These are phyloP conservation scores for Claviceps maximensis DNA, from an alignment of 2,329 filamentous ascomycete species.

Conservation along the genomic window DNA sequence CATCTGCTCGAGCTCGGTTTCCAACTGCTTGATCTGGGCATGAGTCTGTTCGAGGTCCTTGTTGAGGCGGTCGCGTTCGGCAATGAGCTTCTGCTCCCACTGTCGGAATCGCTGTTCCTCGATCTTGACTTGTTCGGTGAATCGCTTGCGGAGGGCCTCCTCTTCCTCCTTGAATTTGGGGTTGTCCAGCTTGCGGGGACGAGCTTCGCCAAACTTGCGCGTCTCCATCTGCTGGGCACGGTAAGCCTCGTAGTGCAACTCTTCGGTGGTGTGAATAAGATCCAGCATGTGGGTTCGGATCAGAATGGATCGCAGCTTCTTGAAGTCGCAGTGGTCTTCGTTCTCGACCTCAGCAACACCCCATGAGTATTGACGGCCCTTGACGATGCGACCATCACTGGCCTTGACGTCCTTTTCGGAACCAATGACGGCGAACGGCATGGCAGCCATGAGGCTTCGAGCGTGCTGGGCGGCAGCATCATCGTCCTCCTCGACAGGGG, in stretches of 20 bases:
- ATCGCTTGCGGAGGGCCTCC: conserved; percentile 93
- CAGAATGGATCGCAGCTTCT: conserved; percentile 97
- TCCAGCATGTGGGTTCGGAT: conserved; percentile 99
- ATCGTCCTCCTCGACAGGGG: conserved; percentile 94
- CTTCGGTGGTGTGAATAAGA: conserved; percentile 98
- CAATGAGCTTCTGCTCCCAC: conserved; percentile 99
- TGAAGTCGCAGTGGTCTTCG: conserved; percentile 99
- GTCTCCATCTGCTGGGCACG: conserved; percentile 99
- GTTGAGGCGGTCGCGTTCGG: conserved; percentile 96
- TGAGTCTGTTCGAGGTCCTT: conserved; percentile 98
- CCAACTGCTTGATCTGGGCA: conserved; percentile 81
- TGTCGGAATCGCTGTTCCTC: conserved; percentile 98
- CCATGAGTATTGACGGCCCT: conserved; percentile 98
- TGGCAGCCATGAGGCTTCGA: conserved; percentile 84
- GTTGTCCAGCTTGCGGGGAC: conserved; percentile 96
- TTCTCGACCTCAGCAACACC: conserved; percentile 99
- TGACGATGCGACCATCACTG: conserved; percentile 87
- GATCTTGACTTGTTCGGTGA: conserved; percentile 99
- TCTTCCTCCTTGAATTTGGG: conserved; percentile 99
- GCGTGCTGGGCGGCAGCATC: conserved; percentile 93
- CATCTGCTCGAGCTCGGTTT: conserved; percentile 85
- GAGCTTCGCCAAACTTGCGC: conserved; percentile 94
- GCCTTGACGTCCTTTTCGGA: conserved; percentile 99
- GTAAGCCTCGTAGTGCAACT: conserved; percentile 98
- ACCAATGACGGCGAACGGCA: conserved; percentile 98